phyloP scores from a whole-genome alignment of 2,329 filamentous ascomycete genomes.

The Hyphodiscus sp. region DNA sequence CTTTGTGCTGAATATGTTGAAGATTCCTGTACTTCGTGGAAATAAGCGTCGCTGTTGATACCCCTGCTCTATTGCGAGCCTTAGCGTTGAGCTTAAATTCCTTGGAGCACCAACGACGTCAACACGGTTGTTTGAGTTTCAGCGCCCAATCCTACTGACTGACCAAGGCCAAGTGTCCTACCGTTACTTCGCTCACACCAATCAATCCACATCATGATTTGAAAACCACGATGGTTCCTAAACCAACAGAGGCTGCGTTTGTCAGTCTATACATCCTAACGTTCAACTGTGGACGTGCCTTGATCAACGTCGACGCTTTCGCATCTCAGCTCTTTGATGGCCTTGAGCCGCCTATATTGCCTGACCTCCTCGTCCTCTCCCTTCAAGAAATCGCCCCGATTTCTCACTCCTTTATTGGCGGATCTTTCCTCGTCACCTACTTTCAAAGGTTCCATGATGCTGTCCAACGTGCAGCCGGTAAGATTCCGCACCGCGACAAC shows the following conservation, averaged over 20 bases:
- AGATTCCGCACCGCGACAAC: constrained; percentile 23
- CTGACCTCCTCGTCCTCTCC: constrained; percentile 58
- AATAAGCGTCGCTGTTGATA: too few relatives aligned
- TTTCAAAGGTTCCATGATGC: constrained; percentile 65
- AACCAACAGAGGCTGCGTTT: neutral
- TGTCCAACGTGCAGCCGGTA: constrained; percentile 58
- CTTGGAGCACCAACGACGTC: too few relatives aligned
- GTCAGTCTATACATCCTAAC: constrained; percentile 76
- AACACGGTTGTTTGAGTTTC: too few relatives aligned
- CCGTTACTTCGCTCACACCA: too few relatives aligned
- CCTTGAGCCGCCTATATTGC: constrained; percentile 50
- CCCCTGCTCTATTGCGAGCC: too few relatives aligned
- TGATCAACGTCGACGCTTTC: constrained; percentile 65
- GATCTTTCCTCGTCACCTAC: constrained; percentile 71
- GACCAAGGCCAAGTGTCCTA: too few relatives aligned
- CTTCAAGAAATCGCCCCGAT: constrained; percentile 89
- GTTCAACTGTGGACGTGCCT: constrained; percentile 77
- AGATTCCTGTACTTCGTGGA: too few relatives aligned
- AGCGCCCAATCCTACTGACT: too few relatives aligned
- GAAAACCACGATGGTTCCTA: neutral
- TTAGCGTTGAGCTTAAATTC: too few relatives aligned
- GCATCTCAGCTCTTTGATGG: constrained; percentile 60
- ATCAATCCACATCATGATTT: too few relatives aligned
- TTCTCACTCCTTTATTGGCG: constrained; percentile 77
- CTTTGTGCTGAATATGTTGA: too few relatives aligned